Evolutionary conservation across 345 rosid genomes (phyloP).

Genomic region (Noccaea bulbosa): DNA sequence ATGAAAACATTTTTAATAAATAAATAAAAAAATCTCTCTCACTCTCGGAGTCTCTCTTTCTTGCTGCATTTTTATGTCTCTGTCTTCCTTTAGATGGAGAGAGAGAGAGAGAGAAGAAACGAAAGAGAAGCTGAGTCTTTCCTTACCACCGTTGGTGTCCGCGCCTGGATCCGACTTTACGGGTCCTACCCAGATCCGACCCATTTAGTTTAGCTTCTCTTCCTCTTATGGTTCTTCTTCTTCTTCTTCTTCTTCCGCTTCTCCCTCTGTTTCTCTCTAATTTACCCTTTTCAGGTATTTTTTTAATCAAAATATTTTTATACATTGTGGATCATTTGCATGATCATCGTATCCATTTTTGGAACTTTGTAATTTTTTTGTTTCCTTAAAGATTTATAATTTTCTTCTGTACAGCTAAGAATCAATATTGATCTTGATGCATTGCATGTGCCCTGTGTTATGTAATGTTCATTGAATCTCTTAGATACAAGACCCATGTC

Average conservation of each 20-base stretch:
- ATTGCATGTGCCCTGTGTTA: conserved; percentile 12
- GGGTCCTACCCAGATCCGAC: conserved; percentile 32
- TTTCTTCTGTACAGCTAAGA: conserved; percentile 13
- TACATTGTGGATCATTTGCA: neutral
- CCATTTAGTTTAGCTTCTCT: conserved; percentile 5
- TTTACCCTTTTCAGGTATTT: neutral
- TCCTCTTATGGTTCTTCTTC: neutral
- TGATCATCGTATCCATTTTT: neutral
- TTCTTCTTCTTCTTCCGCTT: neutral
- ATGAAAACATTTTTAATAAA: too few species aligned
- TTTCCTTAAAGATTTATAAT: neutral
- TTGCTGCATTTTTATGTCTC: too few species aligned
- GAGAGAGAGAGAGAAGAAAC: neutral
- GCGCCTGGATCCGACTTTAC: conserved; percentile 34
- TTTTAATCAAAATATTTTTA: neutral
- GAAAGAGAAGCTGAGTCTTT: neutral
- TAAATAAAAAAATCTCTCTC: too few species aligned
- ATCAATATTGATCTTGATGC: neutral
- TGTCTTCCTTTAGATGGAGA: neutral
- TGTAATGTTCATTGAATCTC: conserved; percentile 15
- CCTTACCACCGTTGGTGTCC: neutral
- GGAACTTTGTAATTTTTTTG: neutral
- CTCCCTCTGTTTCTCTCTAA: neutral
- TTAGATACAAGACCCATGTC: neutral
- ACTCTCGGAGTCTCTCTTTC: too few species aligned